A percentile compares a stretch with the other conserved stretches of the same genome.
Evolutionary conservation across 148 eudicot species (phyloP).

Genomic region (Cornus controversa): DNA sequence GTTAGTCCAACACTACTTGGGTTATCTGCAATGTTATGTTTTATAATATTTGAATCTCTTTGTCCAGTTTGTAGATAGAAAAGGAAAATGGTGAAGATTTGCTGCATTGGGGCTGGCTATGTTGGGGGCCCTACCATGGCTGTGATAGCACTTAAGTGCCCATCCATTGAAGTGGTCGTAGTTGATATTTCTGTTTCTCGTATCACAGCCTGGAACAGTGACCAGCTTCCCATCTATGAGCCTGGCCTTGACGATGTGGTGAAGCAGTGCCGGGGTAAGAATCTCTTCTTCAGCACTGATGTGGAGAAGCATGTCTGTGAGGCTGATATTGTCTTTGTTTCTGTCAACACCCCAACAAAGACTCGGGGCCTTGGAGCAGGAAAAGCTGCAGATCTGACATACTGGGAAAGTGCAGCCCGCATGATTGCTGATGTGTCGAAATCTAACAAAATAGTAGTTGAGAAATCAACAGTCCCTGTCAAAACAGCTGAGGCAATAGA

Average conservation of each 20-base stretch:
- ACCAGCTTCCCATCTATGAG: constrained; percentile 59
- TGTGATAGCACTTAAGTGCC: constrained; percentile 44
- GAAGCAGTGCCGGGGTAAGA: constrained; percentile 44
- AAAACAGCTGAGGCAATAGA: constrained; percentile 47
- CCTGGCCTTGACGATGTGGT: constrained; percentile 60
- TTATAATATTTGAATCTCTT: not conserved
- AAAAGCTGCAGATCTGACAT: constrained; percentile 58
- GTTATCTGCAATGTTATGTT: not conserved
- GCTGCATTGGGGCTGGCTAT: constrained; percentile 46
- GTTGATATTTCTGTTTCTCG: constrained; percentile 43
- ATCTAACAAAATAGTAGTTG: constrained; percentile 41
- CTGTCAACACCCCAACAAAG: constrained; percentile 63
- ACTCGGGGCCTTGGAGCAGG: constrained; percentile 64
- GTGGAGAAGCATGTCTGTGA: constrained; percentile 41
- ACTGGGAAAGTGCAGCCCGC: constrained; percentile 47
- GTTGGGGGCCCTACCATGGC: constrained; percentile 49
- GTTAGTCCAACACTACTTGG: not conserved
- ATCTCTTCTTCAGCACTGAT: constrained; percentile 43
- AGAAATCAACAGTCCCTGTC: constrained; percentile 45
- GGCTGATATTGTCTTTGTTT: constrained; percentile 51
- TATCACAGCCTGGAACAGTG: constrained; percentile 55
- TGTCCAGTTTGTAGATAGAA: not conserved
- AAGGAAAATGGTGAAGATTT: constrained; percentile 40
- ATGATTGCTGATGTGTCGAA: constrained; percentile 48
- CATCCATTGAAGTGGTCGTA: constrained; percentile 31